These are phyloP conservation scores for Mortierella sp. DNA, from an alignment of 371 early-diverging fungal genomes.

Conservation along the genomic window DNA sequence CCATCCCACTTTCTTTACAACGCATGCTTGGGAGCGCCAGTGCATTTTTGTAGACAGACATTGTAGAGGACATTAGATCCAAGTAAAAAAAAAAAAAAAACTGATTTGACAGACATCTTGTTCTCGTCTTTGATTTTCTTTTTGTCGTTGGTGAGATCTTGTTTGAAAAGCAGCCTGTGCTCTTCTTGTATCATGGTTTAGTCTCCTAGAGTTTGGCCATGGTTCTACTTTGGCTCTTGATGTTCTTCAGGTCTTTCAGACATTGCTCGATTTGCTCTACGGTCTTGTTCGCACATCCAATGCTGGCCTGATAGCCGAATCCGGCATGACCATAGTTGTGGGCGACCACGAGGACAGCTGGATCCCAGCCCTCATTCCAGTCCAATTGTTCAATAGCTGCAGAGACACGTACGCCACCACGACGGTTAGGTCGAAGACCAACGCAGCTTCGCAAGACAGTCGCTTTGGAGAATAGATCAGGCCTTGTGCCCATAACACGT, in stretches of 20 bases:
- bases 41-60: no score
- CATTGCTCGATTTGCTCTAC: conserved; percentile 58
- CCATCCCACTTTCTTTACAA: no score
- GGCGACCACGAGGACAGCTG: conserved; percentile 59
- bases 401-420: conserved; percentile 76
- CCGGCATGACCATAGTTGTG: conserved; percentile 89
- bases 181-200: no score
- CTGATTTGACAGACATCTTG: not conserved
- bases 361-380: conserved; percentile 37
- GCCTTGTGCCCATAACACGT: conserved; percentile 48
- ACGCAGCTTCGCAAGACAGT: conserved; percentile 68
- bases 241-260: conserved; percentile 8
- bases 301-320: conserved; percentile 78
- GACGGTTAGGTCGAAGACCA: conserved; percentile 79
- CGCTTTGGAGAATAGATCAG: conserved; percentile 55
- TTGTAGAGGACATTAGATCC: not conserved
- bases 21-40: no score
- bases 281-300: conserved; percentile 72
- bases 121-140: no score
- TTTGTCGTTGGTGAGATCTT: no score
- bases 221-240: conserved; percentile 2
- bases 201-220: conserved; percentile 38
- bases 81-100: not conserved
- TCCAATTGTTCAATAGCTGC: conserved; percentile 62
- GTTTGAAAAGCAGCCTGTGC: no score